phyloP scores from a whole-genome alignment of 2,329 filamentous ascomycete genomes.

The Aspergillus awamori region DNA sequence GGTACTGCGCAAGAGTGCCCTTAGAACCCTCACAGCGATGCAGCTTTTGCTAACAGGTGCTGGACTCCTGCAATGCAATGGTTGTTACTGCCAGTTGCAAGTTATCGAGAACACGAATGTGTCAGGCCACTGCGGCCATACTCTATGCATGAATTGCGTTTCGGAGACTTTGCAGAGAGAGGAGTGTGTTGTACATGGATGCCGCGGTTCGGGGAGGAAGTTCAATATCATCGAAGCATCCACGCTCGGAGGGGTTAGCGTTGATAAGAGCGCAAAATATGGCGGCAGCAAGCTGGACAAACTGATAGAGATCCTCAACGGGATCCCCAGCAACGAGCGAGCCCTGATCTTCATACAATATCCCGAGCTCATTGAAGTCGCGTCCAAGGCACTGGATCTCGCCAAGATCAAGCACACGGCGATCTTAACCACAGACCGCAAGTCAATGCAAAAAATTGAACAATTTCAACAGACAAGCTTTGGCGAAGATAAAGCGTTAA shows the following conservation, averaged over 20 bases:
- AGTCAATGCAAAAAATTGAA: constrained; percentile 40
- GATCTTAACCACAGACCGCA: constrained; percentile 38
- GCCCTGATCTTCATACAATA: constrained; percentile 61
- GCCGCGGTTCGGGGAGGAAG: constrained; percentile 41
- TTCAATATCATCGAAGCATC: constrained; percentile 46
- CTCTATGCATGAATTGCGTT: constrained; percentile 50
- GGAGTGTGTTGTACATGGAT: constrained; percentile 47
- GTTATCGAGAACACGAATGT: constrained; percentile 42
- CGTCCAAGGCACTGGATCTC: constrained; percentile 30
- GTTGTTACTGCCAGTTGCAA: constrained; percentile 34
- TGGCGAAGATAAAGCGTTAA: constrained; percentile 51
- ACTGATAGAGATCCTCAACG: constrained; percentile 49
- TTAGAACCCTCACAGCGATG: constrained; percentile 29
- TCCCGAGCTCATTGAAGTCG: constrained; percentile 46
- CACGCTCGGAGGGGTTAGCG: constrained; percentile 38
- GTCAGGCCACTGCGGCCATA: constrained; percentile 56
- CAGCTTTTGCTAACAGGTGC: constrained; percentile 22
- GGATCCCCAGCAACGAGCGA: constrained; percentile 50
- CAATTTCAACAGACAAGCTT: constrained; percentile 45
- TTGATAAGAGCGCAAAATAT: constrained; percentile 22
- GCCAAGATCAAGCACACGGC: constrained; percentile 38
- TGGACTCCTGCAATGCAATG: constrained; percentile 31
- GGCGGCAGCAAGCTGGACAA: constrained; percentile 54
- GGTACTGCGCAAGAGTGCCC: constrained; percentile 24
- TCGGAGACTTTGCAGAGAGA: constrained; percentile 25